A percentile compares a stretch with the other conserved stretches of the same genome.
Evolutionary conservation across 352 stramenopile species (phyloP).

Genomic region (Globisporangium acanthophoron): DNA sequence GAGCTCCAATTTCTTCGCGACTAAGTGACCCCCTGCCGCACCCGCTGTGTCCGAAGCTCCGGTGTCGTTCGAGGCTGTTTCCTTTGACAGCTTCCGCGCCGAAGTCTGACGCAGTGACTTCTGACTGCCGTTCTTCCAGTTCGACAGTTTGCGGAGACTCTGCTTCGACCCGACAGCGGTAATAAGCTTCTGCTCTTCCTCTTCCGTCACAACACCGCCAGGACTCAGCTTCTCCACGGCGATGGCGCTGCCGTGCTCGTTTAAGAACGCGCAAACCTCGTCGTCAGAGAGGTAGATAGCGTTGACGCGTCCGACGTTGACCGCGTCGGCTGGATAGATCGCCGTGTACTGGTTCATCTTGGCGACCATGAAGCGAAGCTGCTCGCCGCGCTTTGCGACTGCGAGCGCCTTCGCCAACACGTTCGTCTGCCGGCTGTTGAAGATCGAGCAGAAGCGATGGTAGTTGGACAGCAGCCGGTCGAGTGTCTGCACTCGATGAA

Average conservation of each 20-base stretch:
- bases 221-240: neutral
- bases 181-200: neutral
- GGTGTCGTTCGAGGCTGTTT: neutral
- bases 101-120: constrained; percentile 21
- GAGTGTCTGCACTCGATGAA: constrained; percentile 50
- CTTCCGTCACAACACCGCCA: neutral
- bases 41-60: too few relatives aligned
- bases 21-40: neutral
- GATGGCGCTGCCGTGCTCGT: constrained; percentile 1
- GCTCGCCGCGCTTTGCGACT: constrained; percentile 48
- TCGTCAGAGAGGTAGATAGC: constrained; percentile 55
- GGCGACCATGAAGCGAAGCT: constrained; percentile 44
- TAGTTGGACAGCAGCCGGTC: constrained; percentile 65
- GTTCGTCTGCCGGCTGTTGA: constrained; percentile 47
- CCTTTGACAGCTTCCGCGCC: neutral
- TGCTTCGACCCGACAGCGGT: neutral
- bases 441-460: constrained; percentile 66
- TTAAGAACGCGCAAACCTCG: constrained; percentile 28
- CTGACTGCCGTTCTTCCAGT: constrained; percentile 18
- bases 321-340: constrained; percentile 30
- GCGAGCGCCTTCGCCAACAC: constrained; percentile 38
- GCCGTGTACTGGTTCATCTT: constrained; percentile 52
- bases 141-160: constrained; percentile 9
- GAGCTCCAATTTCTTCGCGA: constrained; percentile 11
- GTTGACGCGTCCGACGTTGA: constrained; percentile 31